Evolutionary conservation across 169 alveolate genomes (phyloP).

Genomic region (Cryptosporidium ryanae): DNA sequence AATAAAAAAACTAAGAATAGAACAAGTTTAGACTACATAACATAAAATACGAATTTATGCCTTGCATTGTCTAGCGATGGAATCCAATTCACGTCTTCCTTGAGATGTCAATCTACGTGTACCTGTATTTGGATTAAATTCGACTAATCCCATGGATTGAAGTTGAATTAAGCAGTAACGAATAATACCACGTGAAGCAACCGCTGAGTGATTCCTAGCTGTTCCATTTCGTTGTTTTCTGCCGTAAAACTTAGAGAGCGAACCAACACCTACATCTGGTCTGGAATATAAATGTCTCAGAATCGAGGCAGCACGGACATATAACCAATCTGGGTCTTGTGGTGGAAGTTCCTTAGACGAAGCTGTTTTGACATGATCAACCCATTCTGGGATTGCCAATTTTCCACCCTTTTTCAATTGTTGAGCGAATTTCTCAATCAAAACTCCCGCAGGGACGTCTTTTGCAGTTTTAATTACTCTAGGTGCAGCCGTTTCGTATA

Average conservation of each 20-base stretch:
- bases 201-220: conserved; percentile 90
- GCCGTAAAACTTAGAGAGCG: conserved; percentile 92
- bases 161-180: conserved; percentile 94
- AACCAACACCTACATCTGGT: conserved; percentile 93
- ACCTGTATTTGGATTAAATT: conserved; percentile 89
- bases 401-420: conserved; percentile 93
- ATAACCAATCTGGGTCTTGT: conserved; percentile 95
- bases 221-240: conserved; percentile 92
- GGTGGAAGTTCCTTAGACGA: conserved; percentile 95
- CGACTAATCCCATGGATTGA: conserved; percentile 92
- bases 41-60: background rate
- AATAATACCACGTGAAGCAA: conserved; percentile 94
- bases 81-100: conserved; percentile 86
- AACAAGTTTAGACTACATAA: too few species aligned
- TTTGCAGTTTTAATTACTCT: conserved; percentile 85
- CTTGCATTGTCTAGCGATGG: conserved; percentile 85
- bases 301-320: conserved; percentile 95
- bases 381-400: conserved; percentile 96
- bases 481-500: conserved; percentile 75
- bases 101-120: conserved; percentile 86
- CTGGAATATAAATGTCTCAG: conserved; percentile 94
- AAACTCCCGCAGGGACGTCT: conserved; percentile 95
- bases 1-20: too few species aligned
- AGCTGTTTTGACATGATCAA: conserved; percentile 93
- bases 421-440: conserved; percentile 94